These are phyloP conservation scores for Verticillium zaregamsianum DNA, from an alignment of 2,329 filamentous ascomycete genomes.

Conservation along the genomic window DNA sequence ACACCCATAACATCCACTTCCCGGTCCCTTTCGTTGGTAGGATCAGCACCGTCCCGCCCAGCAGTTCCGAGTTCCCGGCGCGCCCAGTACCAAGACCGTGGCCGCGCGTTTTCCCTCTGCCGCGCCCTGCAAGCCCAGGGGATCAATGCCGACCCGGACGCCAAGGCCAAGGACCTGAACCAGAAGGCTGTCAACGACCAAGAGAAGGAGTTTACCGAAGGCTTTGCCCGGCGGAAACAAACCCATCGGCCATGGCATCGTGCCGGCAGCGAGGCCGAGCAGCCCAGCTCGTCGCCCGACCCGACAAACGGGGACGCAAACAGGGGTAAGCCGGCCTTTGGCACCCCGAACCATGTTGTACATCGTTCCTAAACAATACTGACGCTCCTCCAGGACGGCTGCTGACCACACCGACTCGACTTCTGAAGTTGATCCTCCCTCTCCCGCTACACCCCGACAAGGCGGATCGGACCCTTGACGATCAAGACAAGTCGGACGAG, in stretches of 20 bases:
- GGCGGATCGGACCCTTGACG: background rate
- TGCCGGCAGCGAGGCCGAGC: conserved; percentile 48
- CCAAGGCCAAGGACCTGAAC: conserved; percentile 23
- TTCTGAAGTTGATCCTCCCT: conserved; percentile 77
- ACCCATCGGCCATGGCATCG: conserved; percentile 63
- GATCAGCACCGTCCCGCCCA: background rate
- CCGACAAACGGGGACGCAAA: conserved; percentile 18
- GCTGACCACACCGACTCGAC: conserved; percentile 72
- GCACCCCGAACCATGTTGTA: background rate
- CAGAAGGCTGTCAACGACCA: conserved; percentile 29
- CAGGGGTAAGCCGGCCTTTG: conserved; percentile 22
- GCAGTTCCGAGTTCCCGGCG: conserved; percentile 5
- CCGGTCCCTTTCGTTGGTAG: background rate
- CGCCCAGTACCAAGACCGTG: background rate
- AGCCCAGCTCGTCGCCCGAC: conserved; percentile 23
- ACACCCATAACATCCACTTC: background rate
- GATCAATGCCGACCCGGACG: conserved; percentile 7
- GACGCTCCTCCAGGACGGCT: conserved; percentile 55
- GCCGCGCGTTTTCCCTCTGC: conserved; percentile 1
- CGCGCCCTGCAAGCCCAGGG: background rate
- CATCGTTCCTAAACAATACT: background rate
- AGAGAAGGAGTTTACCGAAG: conserved; percentile 26
- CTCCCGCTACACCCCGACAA: conserved; percentile 39
- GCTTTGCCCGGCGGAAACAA: conserved; percentile 48
- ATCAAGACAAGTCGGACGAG: background rate